Conservation (phyloP, 345 rosid species). For the Salix koriyanagi region DNA sequence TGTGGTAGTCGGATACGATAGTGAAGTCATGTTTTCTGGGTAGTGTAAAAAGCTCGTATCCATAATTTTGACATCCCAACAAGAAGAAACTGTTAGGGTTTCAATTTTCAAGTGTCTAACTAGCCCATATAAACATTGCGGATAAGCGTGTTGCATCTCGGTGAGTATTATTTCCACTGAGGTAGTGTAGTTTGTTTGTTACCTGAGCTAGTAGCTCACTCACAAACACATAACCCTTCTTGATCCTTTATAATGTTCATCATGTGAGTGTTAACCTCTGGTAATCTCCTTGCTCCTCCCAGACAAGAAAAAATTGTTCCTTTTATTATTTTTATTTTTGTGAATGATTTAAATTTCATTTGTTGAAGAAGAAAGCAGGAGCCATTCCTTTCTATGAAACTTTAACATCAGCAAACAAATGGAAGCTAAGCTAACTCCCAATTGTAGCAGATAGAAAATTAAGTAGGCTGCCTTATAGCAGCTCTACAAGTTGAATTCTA, state of each 20-base stretch:
- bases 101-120: not conserved
- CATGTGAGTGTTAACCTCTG: not conserved
- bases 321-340: not conserved
- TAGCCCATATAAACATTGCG: not conserved
- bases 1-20: not conserved
- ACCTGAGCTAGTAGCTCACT: not conserved
- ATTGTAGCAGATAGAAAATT: not conserved
- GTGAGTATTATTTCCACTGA: not conserved
- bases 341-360: not conserved
- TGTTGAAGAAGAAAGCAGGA: not conserved
- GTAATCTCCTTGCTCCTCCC: not conserved
- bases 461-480: not conserved
- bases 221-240: not conserved
- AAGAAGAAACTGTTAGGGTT: not conserved
- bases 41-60: not conserved
- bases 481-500: not conserved
- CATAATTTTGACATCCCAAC: not conserved
- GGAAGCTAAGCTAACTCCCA: not conserved
- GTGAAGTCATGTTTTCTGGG: not conserved
- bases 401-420: not conserved
- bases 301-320: not conserved
- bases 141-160: not conserved
- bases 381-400: not conserved
- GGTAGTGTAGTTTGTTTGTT: not conserved
- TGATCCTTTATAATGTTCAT: not conserved